These are phyloP conservation scores for Suillus decipiens DNA, from an alignment of 768 basidiomycete species.

Conservation along the genomic window DNA sequence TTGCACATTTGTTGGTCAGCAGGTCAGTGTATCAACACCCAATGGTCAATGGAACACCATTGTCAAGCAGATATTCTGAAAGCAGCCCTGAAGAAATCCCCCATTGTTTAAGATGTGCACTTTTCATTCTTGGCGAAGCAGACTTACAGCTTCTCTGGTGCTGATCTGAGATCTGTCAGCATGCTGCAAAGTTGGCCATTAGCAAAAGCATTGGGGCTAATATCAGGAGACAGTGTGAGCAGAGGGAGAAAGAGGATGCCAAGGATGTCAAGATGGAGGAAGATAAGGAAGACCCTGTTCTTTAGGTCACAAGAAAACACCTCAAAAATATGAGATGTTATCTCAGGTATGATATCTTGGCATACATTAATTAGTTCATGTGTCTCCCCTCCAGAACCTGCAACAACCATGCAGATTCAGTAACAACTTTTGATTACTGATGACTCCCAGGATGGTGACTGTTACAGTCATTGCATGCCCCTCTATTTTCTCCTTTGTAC, in stretches of 20 bases:
- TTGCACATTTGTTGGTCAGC: background rate
- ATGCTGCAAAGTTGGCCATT: constrained; percentile 96
- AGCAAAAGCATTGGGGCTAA: constrained; percentile 93
- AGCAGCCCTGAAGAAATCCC: constrained; percentile 93
- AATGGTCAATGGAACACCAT: background rate
- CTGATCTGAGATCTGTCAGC: constrained; percentile 98
- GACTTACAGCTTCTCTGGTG: constrained; percentile 98
- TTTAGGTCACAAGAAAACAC: constrained; percentile 85
- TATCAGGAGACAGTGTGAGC: constrained; percentile 76
- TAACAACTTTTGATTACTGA: constrained; percentile 49
- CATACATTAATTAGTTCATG: no score
- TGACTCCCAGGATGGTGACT: no score
- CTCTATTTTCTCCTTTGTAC: no score
- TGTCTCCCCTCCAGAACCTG: no score
- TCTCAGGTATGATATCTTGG: no score
- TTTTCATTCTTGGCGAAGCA: constrained; percentile 84
- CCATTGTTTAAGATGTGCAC: constrained; percentile 80
- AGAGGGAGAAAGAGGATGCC: constrained; percentile 78
- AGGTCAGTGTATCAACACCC: background rate
- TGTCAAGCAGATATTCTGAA: constrained; percentile 75
- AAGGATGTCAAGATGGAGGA: constrained; percentile 74
- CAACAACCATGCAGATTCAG: no score
- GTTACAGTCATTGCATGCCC: no score
- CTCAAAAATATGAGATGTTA: constrained; percentile 68
- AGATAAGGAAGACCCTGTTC: constrained; percentile 81